A percentile compares a stretch with the other conserved stretches of the same genome.
These are phyloP conservation scores for Penicillium mononematosum DNA, from an alignment of 495 filamentous ascomycete species.

Conservation along the genomic window DNA sequence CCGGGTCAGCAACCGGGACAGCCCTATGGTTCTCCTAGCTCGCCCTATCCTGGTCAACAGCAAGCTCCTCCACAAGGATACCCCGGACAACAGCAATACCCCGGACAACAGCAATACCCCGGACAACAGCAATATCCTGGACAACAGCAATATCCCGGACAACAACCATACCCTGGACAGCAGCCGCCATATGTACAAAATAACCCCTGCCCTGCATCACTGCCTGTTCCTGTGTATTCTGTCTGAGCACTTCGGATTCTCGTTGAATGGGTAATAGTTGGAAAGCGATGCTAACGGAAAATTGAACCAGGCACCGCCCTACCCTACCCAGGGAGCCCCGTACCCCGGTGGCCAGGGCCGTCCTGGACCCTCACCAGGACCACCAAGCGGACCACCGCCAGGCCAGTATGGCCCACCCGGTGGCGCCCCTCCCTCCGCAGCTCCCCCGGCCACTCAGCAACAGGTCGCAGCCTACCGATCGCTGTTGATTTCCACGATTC, in stretches of 20 bases:
- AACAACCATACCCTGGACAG: slow-evolving; percentile 28
- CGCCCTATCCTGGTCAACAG: slow-evolving; percentile 28
- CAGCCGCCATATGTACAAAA: slow-evolving; percentile 34
- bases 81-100: slow-evolving; percentile 14
- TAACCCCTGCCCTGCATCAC: slow-evolving; percentile 13
- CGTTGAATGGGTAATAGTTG: not conserved
- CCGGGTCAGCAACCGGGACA: slow-evolving; percentile 39
- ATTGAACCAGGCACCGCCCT: slow-evolving; percentile 25
- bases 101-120: slow-evolving; percentile 18
- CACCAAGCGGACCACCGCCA: slow-evolving; percentile 10
- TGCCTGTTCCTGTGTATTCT: slow-evolving; percentile 8
- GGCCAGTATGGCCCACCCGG: slow-evolving; percentile 25
- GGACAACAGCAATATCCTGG: slow-evolving; percentile 6
- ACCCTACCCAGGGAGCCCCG: slow-evolving; percentile 35
- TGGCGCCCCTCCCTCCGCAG: slow-evolving; percentile 26
- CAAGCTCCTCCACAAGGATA: slow-evolving; percentile 6
- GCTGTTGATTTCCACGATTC: slow-evolving; percentile 51
- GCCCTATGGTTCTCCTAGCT: slow-evolving; percentile 36
- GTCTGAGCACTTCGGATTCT: slow-evolving; percentile 12
- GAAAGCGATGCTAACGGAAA: slow-evolving; percentile 20
- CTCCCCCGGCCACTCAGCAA: slow-evolving; percentile 43
- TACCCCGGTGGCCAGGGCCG: slow-evolving; percentile 35
- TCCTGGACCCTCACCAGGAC: slow-evolving; percentile 33
- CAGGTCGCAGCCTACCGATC: slow-evolving; percentile 54
- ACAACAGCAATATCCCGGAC: slow-evolving; percentile 13